These are phyloP conservation scores for Fusarium agapanthi DNA, from an alignment of 2,329 filamentous ascomycete species.

Conservation along the genomic window DNA sequence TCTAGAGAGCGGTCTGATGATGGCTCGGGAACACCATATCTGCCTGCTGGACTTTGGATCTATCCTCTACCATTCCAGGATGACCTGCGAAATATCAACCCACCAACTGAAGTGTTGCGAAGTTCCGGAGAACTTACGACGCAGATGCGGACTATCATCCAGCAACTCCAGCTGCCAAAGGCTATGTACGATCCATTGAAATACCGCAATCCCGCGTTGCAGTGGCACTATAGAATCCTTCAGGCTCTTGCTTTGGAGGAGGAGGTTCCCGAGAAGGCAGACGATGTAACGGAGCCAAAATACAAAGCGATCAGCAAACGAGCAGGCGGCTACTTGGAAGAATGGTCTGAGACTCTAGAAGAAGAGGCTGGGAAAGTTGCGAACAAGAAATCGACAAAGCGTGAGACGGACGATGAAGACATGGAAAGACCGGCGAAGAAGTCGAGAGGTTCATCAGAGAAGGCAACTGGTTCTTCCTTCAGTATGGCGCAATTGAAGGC, in stretches of 20 bases:
- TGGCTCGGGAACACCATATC: conserved; percentile 70
- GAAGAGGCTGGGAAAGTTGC: conserved; percentile 55
- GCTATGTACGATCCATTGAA: conserved; percentile 83
- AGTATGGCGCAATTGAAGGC: conserved; percentile 58
- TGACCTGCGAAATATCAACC: conserved; percentile 80
- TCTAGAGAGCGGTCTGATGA: conserved; percentile 73
- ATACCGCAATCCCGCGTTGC: conserved; percentile 90
- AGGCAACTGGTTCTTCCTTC: conserved; percentile 47
- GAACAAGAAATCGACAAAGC: conserved; percentile 58
- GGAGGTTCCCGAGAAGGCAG: conserved; percentile 77
- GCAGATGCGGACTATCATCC: conserved; percentile 81
- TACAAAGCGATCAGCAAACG: conserved; percentile 91
- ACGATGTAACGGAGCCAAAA: conserved; percentile 84
- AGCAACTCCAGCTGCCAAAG: conserved; percentile 89
- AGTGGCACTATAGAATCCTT: conserved; percentile 97
- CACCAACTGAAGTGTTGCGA: conserved; percentile 60
- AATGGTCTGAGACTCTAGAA: conserved; percentile 78
- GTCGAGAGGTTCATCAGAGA: conserved; percentile 48
- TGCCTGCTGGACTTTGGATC: conserved; percentile 89
- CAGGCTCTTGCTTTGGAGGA: conserved; percentile 93
- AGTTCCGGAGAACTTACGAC: conserved; percentile 79
- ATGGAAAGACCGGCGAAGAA: conserved; percentile 58
- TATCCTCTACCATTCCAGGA: conserved; percentile 89
- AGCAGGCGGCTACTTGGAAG: conserved; percentile 78
- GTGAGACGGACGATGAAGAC: conserved; percentile 58